These are phyloP conservation scores for Chrysanthemum lavandulifolium DNA, from an alignment of 129 eudicot species.

Conservation along the genomic window DNA sequence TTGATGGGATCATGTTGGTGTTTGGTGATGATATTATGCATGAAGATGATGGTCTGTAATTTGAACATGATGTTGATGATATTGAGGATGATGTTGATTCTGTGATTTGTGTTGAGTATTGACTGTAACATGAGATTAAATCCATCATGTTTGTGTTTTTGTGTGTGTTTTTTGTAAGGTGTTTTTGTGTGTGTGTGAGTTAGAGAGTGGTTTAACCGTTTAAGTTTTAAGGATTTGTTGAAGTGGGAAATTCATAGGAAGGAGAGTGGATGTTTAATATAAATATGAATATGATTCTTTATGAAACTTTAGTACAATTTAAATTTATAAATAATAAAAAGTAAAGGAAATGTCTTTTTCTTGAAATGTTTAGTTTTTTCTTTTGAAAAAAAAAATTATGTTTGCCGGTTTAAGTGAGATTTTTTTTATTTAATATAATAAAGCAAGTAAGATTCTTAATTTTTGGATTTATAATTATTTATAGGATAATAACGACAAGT, in stretches of 20 bases:
- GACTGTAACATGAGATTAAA: constrained; percentile 75
- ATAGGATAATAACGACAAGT: not conserved
- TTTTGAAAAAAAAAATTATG: not conserved
- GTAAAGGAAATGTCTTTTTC: constrained; percentile 31
- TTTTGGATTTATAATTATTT: not conserved
- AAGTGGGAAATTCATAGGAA: constrained; percentile 18
- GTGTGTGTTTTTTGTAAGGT: not conserved
- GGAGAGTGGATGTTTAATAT: not conserved
- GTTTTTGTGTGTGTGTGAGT: not conserved
- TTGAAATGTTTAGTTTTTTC: constrained; percentile 4
- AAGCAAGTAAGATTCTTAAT: not conserved
- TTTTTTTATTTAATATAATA: constrained; percentile 15
- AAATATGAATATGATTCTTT: constrained; percentile 31
- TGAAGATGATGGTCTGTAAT: constrained; percentile 33
- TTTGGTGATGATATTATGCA: constrained; percentile 43
- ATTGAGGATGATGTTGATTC: constrained; percentile 51
- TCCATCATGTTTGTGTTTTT: constrained; percentile 59
- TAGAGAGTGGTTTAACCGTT: constrained; percentile 11
- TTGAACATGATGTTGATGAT: constrained; percentile 61
- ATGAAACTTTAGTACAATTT: constrained; percentile 14
- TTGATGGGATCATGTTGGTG: constrained; percentile 46
- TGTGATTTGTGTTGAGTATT: constrained; percentile 71
- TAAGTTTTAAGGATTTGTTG: constrained; percentile 23
- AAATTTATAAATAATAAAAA: not conserved
- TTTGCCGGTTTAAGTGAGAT: constrained; percentile 30